Conservation (phyloP, 1,284 basidiomycete genomes). For the Marasmius oreades region DNA sequence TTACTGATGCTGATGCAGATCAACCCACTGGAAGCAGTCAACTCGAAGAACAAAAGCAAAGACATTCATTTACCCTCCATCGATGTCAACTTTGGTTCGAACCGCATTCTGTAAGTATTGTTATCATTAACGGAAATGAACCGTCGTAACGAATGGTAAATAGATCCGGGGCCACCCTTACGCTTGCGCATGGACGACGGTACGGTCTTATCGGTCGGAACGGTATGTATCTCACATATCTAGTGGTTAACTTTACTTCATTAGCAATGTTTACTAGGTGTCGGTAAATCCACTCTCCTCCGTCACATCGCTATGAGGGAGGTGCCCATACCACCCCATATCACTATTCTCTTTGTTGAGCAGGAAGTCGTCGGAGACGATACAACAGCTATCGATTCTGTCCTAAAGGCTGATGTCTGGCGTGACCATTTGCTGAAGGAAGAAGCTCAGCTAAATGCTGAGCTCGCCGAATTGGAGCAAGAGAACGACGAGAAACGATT, state of each 20-base stretch:
- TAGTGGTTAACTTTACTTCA: background rate
- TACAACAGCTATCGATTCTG: constrained; percentile 88
- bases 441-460: constrained; percentile 71
- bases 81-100: constrained; percentile 92
- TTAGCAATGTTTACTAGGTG: constrained; percentile 45
- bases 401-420: constrained; percentile 97
- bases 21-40: constrained; percentile 87
- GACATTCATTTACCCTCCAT: constrained; percentile 96
- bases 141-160: constrained; percentile 8
- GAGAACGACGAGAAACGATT: constrained; percentile 76
- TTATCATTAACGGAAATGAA: constrained; percentile 15
- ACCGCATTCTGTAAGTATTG: constrained; percentile 78
- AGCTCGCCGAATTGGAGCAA: constrained; percentile 68
- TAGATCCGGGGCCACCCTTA: constrained; percentile 81
- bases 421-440: constrained; percentile 86
- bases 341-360: constrained; percentile 97
- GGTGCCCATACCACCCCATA: constrained; percentile 88
- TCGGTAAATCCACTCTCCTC: constrained; percentile 97
- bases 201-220: constrained; percentile 87
- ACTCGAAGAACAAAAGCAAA: constrained; percentile 92
- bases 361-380: constrained; percentile 97
- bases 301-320: constrained; percentile 95
- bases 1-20: constrained; percentile 45
- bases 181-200: constrained; percentile 84
- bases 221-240: constrained; percentile 35